Conservation (phyloP, 163 green algal genomes). For the Volvox carteri region DNA sequence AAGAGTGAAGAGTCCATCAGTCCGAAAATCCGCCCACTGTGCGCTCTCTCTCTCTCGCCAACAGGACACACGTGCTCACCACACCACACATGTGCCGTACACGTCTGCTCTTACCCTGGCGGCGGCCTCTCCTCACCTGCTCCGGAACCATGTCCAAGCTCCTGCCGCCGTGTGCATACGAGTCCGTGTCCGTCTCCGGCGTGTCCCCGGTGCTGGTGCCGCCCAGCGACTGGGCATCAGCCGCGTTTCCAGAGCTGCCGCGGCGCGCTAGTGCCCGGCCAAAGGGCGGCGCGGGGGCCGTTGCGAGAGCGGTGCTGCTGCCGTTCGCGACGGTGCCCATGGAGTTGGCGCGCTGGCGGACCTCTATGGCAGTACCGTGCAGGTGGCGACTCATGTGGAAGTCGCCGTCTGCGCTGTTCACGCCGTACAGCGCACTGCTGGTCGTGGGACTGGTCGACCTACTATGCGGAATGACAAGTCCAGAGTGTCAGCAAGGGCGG, state of each 20-base stretch:
- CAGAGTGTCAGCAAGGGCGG: too few relatives aligned
- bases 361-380: too few relatives aligned
- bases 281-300: not conserved
- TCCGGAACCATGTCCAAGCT: conserved; percentile 52
- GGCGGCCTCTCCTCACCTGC: conserved; percentile 20
- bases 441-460: conserved; percentile 48
- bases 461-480: too few relatives aligned
- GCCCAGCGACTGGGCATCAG: not conserved
- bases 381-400: not conserved
- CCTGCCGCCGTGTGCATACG: conserved; percentile 15
- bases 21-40: too few relatives aligned
- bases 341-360: not conserved
- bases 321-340: not conserved
- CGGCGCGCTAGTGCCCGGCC: not conserved
- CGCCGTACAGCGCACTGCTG: conserved; percentile 42
- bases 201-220: conserved; percentile 6
- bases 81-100: not conserved
- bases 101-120: not conserved
- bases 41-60: too few relatives aligned
- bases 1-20: too few relatives aligned
- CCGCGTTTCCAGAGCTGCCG: not conserved
- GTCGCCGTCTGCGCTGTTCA: conserved; percentile 13
- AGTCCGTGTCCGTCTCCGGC: conserved; percentile 14
- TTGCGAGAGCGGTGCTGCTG: not conserved
- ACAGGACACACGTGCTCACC: too few relatives aligned